phyloP scores from a whole-genome alignment of 441 rosid species.

The Manihot esculenta region DNA sequence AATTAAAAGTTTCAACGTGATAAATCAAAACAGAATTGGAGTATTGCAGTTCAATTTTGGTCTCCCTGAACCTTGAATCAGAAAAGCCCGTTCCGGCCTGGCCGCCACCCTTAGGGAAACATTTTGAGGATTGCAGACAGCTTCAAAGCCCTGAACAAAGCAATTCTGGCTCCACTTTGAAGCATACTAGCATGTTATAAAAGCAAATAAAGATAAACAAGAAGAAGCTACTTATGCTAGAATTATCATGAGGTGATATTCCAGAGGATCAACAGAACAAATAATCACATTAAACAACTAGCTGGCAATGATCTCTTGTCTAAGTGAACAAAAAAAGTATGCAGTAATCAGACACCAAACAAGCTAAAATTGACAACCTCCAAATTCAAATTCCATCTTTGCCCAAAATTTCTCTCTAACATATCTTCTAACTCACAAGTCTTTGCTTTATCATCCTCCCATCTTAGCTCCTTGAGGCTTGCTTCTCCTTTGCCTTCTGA shows the following conservation, averaged over 20 bases:
- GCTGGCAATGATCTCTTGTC: conserved; percentile 15
- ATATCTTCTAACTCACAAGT: background rate
- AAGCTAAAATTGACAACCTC: conserved; percentile 19
- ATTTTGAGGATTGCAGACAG: background rate
- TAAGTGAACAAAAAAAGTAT: conserved; percentile 14
- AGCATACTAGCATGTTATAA: background rate
- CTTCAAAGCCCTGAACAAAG: background rate
- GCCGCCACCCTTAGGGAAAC: background rate
- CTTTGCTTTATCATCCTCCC: background rate
- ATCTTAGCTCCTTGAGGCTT: conserved; percentile 48
- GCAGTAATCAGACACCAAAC: conserved; percentile 19
- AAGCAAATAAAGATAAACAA: too few relatives aligned
- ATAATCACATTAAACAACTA: conserved; percentile 19
- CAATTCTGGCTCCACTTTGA: background rate
- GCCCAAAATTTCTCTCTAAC: conserved; percentile 33
- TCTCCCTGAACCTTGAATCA: too few relatives aligned
- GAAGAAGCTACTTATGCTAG: too few relatives aligned
- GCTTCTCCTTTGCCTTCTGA: conserved; percentile 82
- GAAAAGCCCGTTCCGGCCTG: too few relatives aligned
- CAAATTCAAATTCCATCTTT: conserved; percentile 24
- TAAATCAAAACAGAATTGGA: too few relatives aligned
- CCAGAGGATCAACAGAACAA: background rate
- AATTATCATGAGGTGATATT: background rate
- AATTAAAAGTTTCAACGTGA: too few relatives aligned
- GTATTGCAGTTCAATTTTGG: too few relatives aligned